Conservation (phyloP, 2,329 filamentous ascomycete genomes). For the Dothidotthia symphoricarpi region DNA sequence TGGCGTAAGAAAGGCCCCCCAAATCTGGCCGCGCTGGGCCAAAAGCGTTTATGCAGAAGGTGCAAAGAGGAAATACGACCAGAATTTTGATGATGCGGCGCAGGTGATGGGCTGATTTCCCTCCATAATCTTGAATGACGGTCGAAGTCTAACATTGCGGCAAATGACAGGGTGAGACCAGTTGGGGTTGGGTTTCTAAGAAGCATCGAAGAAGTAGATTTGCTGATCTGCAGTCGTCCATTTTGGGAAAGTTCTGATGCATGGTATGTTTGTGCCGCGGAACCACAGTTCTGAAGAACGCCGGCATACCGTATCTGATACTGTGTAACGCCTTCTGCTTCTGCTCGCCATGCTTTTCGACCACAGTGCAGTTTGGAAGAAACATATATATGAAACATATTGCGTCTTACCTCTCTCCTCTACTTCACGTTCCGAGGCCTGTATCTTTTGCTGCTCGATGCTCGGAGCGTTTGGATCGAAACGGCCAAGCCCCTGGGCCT, state of each 20-base stretch:
- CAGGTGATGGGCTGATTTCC: too few relatives aligned
- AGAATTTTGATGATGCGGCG: too few relatives aligned
- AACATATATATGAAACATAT: slow-evolving; percentile 10
- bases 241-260: slow-evolving; percentile 19
- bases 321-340: slow-evolving; percentile 15
- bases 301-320: slow-evolving; percentile 9
- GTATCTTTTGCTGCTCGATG: slow-evolving; percentile 69
- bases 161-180: slow-evolving; percentile 25
- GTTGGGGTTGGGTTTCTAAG: slow-evolving; percentile 8
- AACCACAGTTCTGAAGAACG: slow-evolving; percentile 4
- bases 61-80: neutral
- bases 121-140: too few relatives aligned
- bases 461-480: slow-evolving; percentile 84
- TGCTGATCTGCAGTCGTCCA: slow-evolving; percentile 15
- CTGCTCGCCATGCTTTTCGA: slow-evolving; percentile 13
- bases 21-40: too few relatives aligned
- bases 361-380: slow-evolving; percentile 16
- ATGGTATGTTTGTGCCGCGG: slow-evolving; percentile 7
- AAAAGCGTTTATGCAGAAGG: too few relatives aligned
- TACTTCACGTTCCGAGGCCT: slow-evolving; percentile 68
- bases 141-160: slow-evolving; percentile 1
- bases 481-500: slow-evolving; percentile 87
- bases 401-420: slow-evolving; percentile 59
- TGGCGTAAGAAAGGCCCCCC: too few relatives aligned
- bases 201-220: slow-evolving; percentile 4